Conservation (phyloP, 805 yeast genomes). For the Candida stauntonica region DNA sequence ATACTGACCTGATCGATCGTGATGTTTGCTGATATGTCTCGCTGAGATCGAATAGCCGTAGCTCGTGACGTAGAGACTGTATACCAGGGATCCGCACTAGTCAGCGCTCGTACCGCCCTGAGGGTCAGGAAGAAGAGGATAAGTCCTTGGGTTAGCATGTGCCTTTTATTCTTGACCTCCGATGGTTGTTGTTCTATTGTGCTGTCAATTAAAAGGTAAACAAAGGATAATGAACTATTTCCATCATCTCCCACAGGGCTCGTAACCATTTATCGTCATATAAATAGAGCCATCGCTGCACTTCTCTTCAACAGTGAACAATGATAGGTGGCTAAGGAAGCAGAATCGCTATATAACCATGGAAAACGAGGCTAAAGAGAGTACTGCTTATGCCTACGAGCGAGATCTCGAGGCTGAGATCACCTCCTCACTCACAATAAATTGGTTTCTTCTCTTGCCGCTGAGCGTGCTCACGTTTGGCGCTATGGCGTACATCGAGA, state of each 20-base stretch:
- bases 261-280: neutral
- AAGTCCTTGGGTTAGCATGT: too few relatives aligned
- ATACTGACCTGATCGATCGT: constrained; percentile 37
- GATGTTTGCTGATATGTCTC: constrained; percentile 40
- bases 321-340: neutral
- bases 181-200: too few relatives aligned
- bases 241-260: neutral
- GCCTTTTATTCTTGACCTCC: too few relatives aligned
- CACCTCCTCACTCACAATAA: constrained; percentile 24
- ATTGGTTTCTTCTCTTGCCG: constrained; percentile 33
- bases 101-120: neutral
- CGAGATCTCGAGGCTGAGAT: constrained; percentile 27
- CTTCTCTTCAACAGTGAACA: too few relatives aligned
- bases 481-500: constrained; percentile 26
- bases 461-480: constrained; percentile 25
- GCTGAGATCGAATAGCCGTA: constrained; percentile 28
- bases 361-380: constrained; percentile 1
- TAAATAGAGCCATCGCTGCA: too few relatives aligned
- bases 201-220: too few relatives aligned
- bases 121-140: neutral
- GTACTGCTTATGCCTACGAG: constrained; percentile 2
- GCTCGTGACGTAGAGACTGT: constrained; percentile 1
- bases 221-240: too few relatives aligned
- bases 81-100: constrained; percentile 1
- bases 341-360: neutral